phyloP scores from a whole-genome alignment of 305 asterid species.

The Andrographis paniculata region DNA sequence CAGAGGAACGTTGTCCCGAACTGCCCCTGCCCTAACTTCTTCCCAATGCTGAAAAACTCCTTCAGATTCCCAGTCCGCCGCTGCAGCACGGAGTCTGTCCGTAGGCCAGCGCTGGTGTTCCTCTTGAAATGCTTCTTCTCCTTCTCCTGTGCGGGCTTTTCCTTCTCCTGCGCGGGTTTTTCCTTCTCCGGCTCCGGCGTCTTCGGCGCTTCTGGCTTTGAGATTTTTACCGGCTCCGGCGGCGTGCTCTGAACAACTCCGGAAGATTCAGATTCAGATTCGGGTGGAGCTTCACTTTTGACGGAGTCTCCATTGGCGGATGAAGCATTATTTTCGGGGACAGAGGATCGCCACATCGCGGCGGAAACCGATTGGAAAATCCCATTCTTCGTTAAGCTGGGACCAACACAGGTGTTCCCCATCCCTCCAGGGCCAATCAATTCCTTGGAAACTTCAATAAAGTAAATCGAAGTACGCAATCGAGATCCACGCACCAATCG shows the following conservation, averaged over 20 bases:
- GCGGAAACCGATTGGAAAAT: constrained; percentile 58
- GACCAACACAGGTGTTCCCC: constrained; percentile 79
- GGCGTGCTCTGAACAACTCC: constrained; percentile 43
- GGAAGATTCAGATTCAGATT: constrained; percentile 26
- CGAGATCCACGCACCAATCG: too few relatives aligned
- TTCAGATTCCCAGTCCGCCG: constrained; percentile 53
- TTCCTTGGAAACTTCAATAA: too few relatives aligned
- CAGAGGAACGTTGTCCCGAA: constrained; percentile 62
- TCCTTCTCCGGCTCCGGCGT: constrained; percentile 32
- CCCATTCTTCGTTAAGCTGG: constrained; percentile 38
- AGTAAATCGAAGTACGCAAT: too few relatives aligned
- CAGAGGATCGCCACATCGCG: constrained; percentile 59
- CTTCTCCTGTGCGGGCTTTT: constrained; percentile 5
- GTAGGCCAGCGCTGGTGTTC: constrained; percentile 61
- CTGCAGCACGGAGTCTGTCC: constrained; percentile 55
- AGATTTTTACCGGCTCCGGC: constrained; percentile 47
- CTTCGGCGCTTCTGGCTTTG: too few relatives aligned
- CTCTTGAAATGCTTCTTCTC: constrained; percentile 51
- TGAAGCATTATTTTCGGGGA: constrained; percentile 26
- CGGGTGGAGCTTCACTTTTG: constrained; percentile 25
- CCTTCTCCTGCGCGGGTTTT: constrained; percentile 17
- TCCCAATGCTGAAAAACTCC: constrained; percentile 52
- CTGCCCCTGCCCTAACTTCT: constrained; percentile 76
- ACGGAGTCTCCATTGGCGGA: constrained; percentile 30
- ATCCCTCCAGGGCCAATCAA: too few relatives aligned